Conservation (phyloP, 345 rosid species). For the Nasturtium officinale region DNA sequence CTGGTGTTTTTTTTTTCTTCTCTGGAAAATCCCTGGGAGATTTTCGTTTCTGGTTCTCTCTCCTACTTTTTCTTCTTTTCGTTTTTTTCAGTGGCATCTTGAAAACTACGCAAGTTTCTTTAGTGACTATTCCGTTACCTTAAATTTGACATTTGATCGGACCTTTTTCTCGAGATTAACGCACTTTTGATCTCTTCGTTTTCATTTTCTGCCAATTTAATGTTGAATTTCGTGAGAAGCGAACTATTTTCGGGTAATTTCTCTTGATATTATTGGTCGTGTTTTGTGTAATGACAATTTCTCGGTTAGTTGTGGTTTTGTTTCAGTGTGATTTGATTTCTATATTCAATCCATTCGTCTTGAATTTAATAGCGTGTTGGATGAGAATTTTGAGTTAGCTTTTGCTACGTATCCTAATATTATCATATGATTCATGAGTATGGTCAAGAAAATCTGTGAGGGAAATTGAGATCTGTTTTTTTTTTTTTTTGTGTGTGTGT, state of each 20-base stretch:
- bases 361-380: background rate
- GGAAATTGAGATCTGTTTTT: slow-evolving; percentile 24
- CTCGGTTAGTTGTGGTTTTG: slow-evolving; percentile 3
- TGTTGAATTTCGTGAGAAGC: slow-evolving; percentile 1
- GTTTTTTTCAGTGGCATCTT: slow-evolving; percentile 30
- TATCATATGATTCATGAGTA: background rate
- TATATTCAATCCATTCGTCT: background rate
- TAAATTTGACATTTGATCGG: slow-evolving; percentile 22
- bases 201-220: background rate
- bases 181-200: slow-evolving; percentile 2
- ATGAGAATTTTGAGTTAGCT: background rate
- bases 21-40: background rate
- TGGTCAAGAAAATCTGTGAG: slow-evolving; percentile 23
- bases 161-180: slow-evolving; percentile 21
- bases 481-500: background rate
- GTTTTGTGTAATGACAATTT: no score
- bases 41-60: slow-evolving; percentile 24
- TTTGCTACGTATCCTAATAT: background rate
- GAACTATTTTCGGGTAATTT: slow-evolving; percentile 20
- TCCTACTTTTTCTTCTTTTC: slow-evolving; percentile 30
- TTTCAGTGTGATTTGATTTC: background rate
- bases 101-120: slow-evolving; percentile 38
- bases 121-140: slow-evolving; percentile 18
- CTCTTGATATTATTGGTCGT: background rate
- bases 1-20: background rate